Base-by-base conservation (phyloP, 176 grass and related monocot species). In the Hordeum vulgare region DNA sequence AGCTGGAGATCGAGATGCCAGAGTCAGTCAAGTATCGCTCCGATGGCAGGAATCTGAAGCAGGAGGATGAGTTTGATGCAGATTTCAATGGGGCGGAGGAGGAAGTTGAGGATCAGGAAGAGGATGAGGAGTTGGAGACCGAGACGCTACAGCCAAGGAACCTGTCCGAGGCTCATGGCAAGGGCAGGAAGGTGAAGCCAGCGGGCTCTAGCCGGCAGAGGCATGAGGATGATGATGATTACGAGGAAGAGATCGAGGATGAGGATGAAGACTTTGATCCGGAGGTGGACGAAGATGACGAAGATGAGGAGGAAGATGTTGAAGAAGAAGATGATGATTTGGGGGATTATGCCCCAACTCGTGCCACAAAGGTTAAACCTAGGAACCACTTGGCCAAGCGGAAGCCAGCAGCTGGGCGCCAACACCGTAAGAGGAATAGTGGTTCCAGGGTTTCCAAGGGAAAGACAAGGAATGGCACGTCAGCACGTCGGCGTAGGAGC, bases 181-280 rank as follows among this genome's bases (percentile, higher is more conserved):
- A 20, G 10, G 80, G 35, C 72, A 63, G 72, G 60, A 84, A 76
- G 33, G 34, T 49, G 63, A 85, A 60, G 35, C 49, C 83, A 26
- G 11, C 62, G 11, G 18, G 71, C 40, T 88, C 90, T 88, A 42
- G 79, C n/a, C 74, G 73, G 35, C 79, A 61, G 39, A 66, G 79
- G 20, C 76, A 81, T 4, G 63, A 85, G 7, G 83, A 68, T 6
- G 74, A 85, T 9, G 74, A 85, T 53, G 83, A 85, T 18, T 77
- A 85, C 18, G 61, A 77, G 35, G 74, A 77, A 24, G 80, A 71
- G 66, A 33, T 80, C 3, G 87, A 90, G 26, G 89, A 91, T 26
- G 86, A 88, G 14, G 89, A 87, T 7, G 89, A 86, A 10, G 89
- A 88, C 47, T 85, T 85, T 14, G 83, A 85, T 59, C 83, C 83